These are phyloP conservation scores for Mycena polygramma DNA, from an alignment of 768 basidiomycete species.

Conservation along the genomic window DNA sequence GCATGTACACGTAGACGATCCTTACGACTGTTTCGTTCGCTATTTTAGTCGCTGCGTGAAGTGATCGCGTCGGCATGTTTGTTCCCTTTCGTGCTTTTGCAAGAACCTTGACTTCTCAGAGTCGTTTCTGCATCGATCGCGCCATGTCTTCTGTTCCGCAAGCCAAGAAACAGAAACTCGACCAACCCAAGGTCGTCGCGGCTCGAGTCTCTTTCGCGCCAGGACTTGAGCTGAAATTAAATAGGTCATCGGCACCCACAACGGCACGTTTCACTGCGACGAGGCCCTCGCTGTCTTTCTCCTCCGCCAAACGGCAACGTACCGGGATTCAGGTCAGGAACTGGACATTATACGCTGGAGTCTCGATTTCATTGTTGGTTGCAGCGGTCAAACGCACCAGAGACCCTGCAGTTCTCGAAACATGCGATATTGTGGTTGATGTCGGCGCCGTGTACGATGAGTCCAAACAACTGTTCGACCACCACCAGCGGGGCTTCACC, in stretches of 20 bases:
- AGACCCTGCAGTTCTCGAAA: conserved; percentile 76
- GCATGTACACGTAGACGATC: neutral
- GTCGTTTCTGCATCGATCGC: conserved; percentile 6
- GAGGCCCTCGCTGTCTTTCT: conserved; percentile 96
- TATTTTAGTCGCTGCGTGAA: no score
- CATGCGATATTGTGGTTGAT: conserved; percentile 96
- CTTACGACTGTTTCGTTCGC: neutral
- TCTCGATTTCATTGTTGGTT: conserved; percentile 18
- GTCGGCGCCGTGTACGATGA: conserved; percentile 95
- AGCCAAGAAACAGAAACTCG: conserved; percentile 50
- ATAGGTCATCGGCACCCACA: conserved; percentile 93
- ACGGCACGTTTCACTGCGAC: conserved; percentile 97
- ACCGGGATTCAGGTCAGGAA: conserved; percentile 76
- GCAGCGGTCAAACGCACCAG: conserved; percentile 79
- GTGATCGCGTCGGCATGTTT: conserved; percentile 17
- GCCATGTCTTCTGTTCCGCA: conserved; percentile 42
- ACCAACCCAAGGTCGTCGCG: conserved; percentile 47
- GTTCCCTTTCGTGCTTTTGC: neutral
- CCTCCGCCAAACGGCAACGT: conserved; percentile 81
- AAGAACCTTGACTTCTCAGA: no score
- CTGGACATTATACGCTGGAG: neutral
- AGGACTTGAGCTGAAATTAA: conserved; percentile 21
- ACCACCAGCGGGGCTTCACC: conserved; percentile 94
- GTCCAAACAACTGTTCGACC: conserved; percentile 85
- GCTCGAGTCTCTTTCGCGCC: neutral